phyloP scores from a whole-genome alignment of 1,139 yeast genomes.

The Martiniozyma asiatica region DNA sequence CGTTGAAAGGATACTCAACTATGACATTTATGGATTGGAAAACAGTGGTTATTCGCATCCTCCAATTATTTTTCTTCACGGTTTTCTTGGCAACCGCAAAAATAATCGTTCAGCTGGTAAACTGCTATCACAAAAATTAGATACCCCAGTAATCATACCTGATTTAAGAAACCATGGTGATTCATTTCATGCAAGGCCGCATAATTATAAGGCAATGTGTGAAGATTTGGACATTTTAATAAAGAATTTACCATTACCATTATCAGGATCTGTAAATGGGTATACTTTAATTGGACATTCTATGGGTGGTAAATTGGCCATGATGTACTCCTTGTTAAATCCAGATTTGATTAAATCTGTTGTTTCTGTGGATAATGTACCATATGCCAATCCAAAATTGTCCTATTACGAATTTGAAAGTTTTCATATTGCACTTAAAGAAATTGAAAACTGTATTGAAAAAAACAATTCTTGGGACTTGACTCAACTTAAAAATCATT shows the following conservation, averaged over 20 bases:
- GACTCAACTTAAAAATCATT: constrained; percentile 35
- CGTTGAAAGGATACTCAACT: too few species aligned
- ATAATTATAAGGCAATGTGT: constrained; percentile 68
- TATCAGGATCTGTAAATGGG: constrained; percentile 7
- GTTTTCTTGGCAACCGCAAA: constrained; percentile 69
- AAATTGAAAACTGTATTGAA: constrained; percentile 8
- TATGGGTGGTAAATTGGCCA: constrained; percentile 92
- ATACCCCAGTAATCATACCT: constrained; percentile 45
- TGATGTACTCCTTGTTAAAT: constrained; percentile 66
- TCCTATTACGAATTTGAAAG: constrained; percentile 17
- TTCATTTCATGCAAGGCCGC: constrained; percentile 61
- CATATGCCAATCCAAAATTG: constrained; percentile 30
- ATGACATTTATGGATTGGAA: too few species aligned
- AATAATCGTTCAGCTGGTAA: constrained; percentile 72
- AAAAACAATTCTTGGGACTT: constrained; percentile 8
- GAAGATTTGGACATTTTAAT: constrained; percentile 44
- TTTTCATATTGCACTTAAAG: constrained; percentile 16
- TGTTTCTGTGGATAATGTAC: constrained; percentile 81
- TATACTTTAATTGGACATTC: constrained; percentile 73
- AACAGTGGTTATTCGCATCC: constrained; percentile 8
- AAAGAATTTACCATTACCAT: constrained; percentile 8
- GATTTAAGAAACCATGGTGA: constrained; percentile 86
- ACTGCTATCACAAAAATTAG: constrained; percentile 23
- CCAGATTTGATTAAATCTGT: constrained; percentile 55
- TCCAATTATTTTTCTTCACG: constrained; percentile 75